Evolutionary conservation across 2,329 filamentous ascomycete genomes (phyloP).

Genomic region (Cladosporium sp.): DNA sequence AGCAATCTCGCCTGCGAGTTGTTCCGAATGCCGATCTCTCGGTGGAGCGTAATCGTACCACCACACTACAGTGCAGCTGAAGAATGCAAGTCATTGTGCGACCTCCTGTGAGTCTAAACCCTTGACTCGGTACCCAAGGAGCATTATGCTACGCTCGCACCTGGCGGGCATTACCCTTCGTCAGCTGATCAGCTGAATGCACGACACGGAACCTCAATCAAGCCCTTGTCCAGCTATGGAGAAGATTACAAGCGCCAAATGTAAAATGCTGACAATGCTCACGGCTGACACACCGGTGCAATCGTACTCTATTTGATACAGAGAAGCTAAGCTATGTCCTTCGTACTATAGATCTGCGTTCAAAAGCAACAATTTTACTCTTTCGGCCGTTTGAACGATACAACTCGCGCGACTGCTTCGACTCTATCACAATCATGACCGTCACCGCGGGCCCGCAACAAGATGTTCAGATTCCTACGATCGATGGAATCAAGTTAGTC

Average conservation of each 20-base stretch:
- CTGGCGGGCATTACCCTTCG: background rate
- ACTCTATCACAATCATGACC: background rate
- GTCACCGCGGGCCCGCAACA: background rate
- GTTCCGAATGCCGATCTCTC: background rate
- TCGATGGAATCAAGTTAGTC: background rate
- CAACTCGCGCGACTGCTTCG: background rate
- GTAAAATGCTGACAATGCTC: background rate
- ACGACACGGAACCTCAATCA: no score
- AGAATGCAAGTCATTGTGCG: background rate
- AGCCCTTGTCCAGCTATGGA: background rate
- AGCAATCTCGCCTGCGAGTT: background rate
- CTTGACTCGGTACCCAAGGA: background rate
- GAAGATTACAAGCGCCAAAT: background rate
- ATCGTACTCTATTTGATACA: background rate
- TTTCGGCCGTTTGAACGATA: background rate
- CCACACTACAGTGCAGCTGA: background rate
- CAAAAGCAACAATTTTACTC: background rate
- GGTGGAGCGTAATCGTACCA: background rate
- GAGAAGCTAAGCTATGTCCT: background rate
- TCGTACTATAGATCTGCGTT: background rate
- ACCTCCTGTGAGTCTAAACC: background rate
- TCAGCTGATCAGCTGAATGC: background rate
- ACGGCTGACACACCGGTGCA: background rate
- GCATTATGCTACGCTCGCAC: background rate
- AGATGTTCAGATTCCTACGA: background rate